Evolutionary conservation across 2,329 filamentous ascomycete genomes (phyloP).

Genomic region (Phialemonium atrogriseum): DNA sequence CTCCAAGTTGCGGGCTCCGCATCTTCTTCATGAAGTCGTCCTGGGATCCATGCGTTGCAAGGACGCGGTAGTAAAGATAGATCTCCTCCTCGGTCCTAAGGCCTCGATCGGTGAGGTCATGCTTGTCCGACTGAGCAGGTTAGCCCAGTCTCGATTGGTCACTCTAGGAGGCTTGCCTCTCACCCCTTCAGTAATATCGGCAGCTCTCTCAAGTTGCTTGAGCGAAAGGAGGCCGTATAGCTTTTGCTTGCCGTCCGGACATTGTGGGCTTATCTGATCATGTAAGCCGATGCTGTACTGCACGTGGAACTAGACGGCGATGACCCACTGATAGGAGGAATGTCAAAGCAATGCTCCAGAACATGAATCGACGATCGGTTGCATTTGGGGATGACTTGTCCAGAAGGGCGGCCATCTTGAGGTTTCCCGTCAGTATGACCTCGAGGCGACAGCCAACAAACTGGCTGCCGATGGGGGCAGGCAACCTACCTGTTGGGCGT

Average conservation of each 20-base stretch:
- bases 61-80: constrained; percentile 38
- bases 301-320: too few relatives aligned
- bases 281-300: too few relatives aligned
- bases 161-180: not conserved
- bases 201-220: constrained; percentile 43
- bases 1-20: constrained; percentile 29
- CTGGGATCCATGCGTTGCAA: constrained; percentile 32
- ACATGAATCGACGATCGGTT: constrained; percentile 38
- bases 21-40: constrained; percentile 33
- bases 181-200: constrained; percentile 36
- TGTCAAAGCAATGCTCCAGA: constrained; percentile 47
- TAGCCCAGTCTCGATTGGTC: constrained; percentile 5
- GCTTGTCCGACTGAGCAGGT: constrained; percentile 11
- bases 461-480: constrained; percentile 1
- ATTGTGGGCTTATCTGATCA: constrained; percentile 35
- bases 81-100: constrained; percentile 42
- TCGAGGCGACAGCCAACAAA: not conserved
- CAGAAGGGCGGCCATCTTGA: constrained; percentile 44
- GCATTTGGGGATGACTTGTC: constrained; percentile 41
- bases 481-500: constrained; percentile 43
- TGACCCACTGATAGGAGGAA: constrained; percentile 42
- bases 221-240: constrained; percentile 42
- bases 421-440: not conserved
- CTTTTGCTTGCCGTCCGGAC: constrained; percentile 38
- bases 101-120: constrained; percentile 19